These are phyloP conservation scores for Plectranthus barbatus DNA, from an alignment of 257 asterid species.

Conservation along the genomic window DNA sequence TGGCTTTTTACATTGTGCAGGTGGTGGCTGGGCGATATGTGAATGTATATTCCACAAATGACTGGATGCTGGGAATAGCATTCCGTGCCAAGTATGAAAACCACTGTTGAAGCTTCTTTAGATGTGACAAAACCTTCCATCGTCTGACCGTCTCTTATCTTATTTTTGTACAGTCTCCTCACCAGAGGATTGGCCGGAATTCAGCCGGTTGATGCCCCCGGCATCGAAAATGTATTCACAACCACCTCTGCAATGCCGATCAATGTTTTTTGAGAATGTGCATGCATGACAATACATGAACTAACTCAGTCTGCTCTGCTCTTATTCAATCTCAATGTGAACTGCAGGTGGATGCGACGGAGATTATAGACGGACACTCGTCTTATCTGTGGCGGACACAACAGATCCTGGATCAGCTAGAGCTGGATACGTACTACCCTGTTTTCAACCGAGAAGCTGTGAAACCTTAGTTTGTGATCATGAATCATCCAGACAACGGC, in stretches of 20 bases:
- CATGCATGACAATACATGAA: too few relatives aligned
- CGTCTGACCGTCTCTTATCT: background rate
- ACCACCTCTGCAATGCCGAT: background rate
- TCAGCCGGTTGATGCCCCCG: constrained; percentile 78
- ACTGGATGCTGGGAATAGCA: constrained; percentile 96
- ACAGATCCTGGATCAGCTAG: constrained; percentile 69
- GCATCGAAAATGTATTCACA: constrained; percentile 73
- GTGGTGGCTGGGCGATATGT: constrained; percentile 94
- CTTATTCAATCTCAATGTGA: constrained; percentile 8
- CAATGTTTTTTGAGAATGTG: background rate
- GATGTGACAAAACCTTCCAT: background rate
- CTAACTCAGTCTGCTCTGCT: background rate
- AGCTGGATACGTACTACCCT: constrained; percentile 62
- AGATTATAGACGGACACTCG: constrained; percentile 79
- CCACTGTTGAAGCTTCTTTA: background rate
- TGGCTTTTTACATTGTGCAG: constrained; percentile 26
- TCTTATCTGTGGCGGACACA: constrained; percentile 75
- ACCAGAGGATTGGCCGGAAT: constrained; percentile 94
- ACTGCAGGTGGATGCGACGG: constrained; percentile 93
- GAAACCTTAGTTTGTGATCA: constrained; percentile 11
- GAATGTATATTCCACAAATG: constrained; percentile 72
- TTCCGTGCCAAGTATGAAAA: constrained; percentile 79
- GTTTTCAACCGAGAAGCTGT: constrained; percentile 29
- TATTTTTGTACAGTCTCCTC: constrained; percentile 60
- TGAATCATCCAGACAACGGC: too few relatives aligned